phyloP scores from a whole-genome alignment of 208 protist genomes.

The Trichomonas gallinae region DNA sequence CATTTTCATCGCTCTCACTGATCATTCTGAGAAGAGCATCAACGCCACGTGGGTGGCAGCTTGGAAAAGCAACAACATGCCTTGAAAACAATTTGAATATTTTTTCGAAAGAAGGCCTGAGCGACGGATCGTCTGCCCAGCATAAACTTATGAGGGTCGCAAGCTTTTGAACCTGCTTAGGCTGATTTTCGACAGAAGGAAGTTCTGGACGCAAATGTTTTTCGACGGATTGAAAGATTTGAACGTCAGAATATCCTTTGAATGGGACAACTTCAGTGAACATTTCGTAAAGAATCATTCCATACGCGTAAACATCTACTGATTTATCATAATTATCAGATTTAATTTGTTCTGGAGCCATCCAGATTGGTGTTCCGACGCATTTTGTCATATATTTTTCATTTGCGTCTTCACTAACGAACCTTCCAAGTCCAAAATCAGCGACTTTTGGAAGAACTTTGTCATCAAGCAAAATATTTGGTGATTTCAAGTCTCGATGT shows the following conservation, averaged over 20 bases:
- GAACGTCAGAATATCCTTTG: neutral
- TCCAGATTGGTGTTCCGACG: neutral
- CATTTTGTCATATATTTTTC: neutral
- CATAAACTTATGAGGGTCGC: neutral
- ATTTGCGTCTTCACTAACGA: neutral
- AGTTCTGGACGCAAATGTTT: neutral
- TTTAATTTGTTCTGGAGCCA: neutral
- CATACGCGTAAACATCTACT: neutral
- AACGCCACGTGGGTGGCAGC: neutral
- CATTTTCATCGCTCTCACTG: neutral
- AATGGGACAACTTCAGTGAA: neutral
- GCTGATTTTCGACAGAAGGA: neutral
- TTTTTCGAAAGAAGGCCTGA: neutral
- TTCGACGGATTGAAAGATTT: neutral
- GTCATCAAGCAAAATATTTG: neutral
- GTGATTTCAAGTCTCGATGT: neutral
- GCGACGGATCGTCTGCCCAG: neutral
- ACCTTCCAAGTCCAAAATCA: conserved; percentile 5
- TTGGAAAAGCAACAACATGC: neutral
- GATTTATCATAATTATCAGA: neutral
- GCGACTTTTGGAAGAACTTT: neutral
- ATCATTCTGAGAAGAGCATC: neutral
- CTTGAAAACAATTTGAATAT: neutral
- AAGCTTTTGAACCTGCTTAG: neutral
- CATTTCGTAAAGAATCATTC: neutral